phyloP scores from a whole-genome alignment of 495 filamentous ascomycete genomes.

The Tuber indicum region DNA sequence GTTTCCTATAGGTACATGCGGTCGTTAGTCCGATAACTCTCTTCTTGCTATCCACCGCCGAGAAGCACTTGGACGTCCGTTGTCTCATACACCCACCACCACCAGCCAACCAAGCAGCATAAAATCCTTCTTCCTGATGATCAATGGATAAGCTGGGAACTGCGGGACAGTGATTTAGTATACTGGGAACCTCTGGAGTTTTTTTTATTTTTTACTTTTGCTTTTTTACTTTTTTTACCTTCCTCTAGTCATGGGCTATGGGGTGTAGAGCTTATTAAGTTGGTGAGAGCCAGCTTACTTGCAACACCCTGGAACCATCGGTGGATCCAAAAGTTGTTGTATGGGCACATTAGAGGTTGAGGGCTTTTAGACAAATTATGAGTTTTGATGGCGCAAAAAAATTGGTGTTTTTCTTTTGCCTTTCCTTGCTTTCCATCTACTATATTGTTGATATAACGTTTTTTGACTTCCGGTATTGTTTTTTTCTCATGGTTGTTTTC shows the following conservation, averaged over 20 bases:
- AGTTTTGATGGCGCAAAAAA: slow-evolving; percentile 30
- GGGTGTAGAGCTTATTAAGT: not conserved
- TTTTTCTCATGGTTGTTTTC: not conserved
- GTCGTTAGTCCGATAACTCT: not conserved
- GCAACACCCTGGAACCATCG: not conserved
- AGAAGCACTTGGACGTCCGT: not conserved
- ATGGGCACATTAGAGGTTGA: not conserved
- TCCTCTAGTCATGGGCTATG: not conserved
- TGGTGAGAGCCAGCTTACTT: not conserved
- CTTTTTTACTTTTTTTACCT: not conserved
- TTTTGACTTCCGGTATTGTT: not conserved
- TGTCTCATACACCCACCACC: not conserved
- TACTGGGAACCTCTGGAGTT: not conserved
- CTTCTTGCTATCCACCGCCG: not conserved
- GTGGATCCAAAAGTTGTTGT: not conserved
- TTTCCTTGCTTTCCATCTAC: slow-evolving; percentile 7
- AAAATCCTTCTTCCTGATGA: not conserved
- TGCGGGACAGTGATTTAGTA: not conserved
- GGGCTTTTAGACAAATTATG: not conserved
- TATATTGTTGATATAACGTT: not conserved
- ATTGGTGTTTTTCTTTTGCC: slow-evolving; percentile 31
- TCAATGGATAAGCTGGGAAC: not conserved
- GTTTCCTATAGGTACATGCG: not conserved
- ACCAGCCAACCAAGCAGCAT: not conserved
- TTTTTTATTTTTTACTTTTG: not conserved